Base-by-base conservation (phyloP, 2,329 filamentous ascomycete species). In the Chaetomiaceae sp. region DNA sequence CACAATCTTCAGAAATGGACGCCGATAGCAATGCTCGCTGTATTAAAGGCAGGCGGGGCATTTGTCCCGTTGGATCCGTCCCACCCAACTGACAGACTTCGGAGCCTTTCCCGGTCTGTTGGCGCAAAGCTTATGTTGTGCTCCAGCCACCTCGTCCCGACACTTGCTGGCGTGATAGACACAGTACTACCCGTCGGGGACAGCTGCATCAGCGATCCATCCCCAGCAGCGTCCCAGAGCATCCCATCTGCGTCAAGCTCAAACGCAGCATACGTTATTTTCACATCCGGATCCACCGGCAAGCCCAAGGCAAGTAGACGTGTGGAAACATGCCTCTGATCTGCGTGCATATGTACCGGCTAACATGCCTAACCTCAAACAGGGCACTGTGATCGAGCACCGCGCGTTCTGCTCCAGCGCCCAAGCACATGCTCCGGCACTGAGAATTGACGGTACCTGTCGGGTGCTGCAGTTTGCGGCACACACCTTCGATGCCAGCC, bases 41-140 rank as follows among this genome's bases (percentile, higher is more conserved):
- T 62, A 1, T 38, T 63, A 40, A 62, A 59, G 39, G 58, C 61
- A 2, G 61, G 61, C 13, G 60, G 54, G 1, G 58, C 60, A 0
- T 60, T 61, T 33, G 57, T 59, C 5, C 57, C 60, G 2, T 51
- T 61, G 39, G 61, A 63, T 35, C 56, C 60, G 3, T 53, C 56
- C 3, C 61, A 61, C 30, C 61, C 61, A 13, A 53, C 59, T 3
- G 57, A 55, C 17, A 50, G 61, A 12, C 48, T 63, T 9, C 53
- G 48, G 19, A 48, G 48, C 17, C 55, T 61, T 12, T 61, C 55
- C 33, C 35, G 55, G 1, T 58, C 59, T 3, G 51, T 60, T 20
- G 39, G 51, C 3, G 59, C 56, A 9, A 55, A 35, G 16, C 37
- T 58, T 21, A 20, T 58, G 10, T 41, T 60, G 9, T 61, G 58